Evolutionary conservation across 164 flowering plant species (phyloP), one percentile per base, ranked within the genome.

Genomic region (Annona squamosa): DNA sequence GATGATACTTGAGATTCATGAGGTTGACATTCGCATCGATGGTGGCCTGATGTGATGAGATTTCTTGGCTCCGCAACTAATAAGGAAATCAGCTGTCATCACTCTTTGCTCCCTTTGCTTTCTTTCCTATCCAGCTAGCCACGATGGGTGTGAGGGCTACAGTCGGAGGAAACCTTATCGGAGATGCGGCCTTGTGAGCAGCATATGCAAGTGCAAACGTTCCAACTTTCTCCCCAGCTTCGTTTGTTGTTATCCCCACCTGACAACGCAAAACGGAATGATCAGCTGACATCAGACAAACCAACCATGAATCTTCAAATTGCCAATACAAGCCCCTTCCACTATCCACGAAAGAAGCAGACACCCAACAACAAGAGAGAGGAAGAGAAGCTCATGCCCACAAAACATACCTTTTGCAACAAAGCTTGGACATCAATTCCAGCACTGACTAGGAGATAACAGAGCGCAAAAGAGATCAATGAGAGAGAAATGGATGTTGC

Each of bases 121-220:
- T 91, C 88, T 87, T 94, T 56, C 96, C 97, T 41, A 94, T 92
- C 99, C 97, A 92, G 78, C 87, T 47, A 4, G 97, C 97, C 71
- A 92, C 98, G 67, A 94, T 83, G 65, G 99, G 97, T 56, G 97
- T 94, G 19, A 92, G 91, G 67, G 98, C 99, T 5, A 95, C 98
- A 1, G 98, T 95, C 0, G 99, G 99, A 37, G 98, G 98, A 82
- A 95, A 95, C 82, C 99, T 87, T 57, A 95, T 93, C 0, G 98
- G 99, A 65, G 99, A 95, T 63, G 99, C 98, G 76, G 98, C 99
- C 77, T 95, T 95, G 78, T 95, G 99, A 46, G 99, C 99, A 65
- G 99, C 98, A 83, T 95, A 95, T 47, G 99, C 99, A 76, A 93
- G 80, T 6, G 99, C 98, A 79, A 95, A 90, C 13, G 97, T 93